Evolutionary conservation across 2,329 filamentous ascomycete species (phyloP).

Genomic region (Geosmithia flava): DNA sequence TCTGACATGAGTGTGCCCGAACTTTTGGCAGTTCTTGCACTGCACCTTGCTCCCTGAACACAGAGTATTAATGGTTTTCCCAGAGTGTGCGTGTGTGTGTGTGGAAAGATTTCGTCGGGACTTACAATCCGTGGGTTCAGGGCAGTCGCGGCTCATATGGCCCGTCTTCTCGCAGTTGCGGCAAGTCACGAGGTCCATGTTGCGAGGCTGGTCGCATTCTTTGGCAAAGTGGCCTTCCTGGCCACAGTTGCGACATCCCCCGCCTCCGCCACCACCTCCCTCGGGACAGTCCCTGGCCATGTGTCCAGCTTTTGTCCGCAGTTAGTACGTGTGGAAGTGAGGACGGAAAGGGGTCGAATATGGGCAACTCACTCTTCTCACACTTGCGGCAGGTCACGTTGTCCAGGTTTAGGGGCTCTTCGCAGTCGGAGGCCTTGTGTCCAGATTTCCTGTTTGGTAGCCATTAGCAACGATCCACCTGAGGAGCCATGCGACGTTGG

Average conservation of each 20-base stretch:
- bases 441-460: constrained; percentile 28
- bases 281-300: constrained; percentile 52
- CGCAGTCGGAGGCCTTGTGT: constrained; percentile 36
- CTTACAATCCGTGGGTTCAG: constrained; percentile 34
- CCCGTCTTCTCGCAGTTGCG: constrained; percentile 48
- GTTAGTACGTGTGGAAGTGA: constrained; percentile 1
- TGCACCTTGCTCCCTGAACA: constrained; percentile 24
- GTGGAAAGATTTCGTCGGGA: constrained; percentile 1
- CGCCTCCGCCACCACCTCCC: constrained; percentile 39
- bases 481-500: too few species aligned
- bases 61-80: not conserved
- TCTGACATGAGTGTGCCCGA: constrained; percentile 24
- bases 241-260: constrained; percentile 50
- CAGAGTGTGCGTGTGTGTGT: too few species aligned
- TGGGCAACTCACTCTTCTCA: constrained; percentile 35
- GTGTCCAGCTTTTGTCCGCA: constrained; percentile 37
- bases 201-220: constrained; percentile 35
- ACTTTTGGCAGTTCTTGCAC: constrained; percentile 23
- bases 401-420: constrained; percentile 48
- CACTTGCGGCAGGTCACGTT: constrained; percentile 56
- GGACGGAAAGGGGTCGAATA: not conserved
- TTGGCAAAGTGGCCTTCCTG: constrained; percentile 44
- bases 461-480: not conserved
- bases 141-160: constrained; percentile 51
- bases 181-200: constrained; percentile 41